A percentile compares a stretch with the other conserved stretches of the same genome.
Evolutionary conservation across 495 filamentous ascomycete species (phyloP).

Genomic region (Aspergillus sparsus): DNA sequence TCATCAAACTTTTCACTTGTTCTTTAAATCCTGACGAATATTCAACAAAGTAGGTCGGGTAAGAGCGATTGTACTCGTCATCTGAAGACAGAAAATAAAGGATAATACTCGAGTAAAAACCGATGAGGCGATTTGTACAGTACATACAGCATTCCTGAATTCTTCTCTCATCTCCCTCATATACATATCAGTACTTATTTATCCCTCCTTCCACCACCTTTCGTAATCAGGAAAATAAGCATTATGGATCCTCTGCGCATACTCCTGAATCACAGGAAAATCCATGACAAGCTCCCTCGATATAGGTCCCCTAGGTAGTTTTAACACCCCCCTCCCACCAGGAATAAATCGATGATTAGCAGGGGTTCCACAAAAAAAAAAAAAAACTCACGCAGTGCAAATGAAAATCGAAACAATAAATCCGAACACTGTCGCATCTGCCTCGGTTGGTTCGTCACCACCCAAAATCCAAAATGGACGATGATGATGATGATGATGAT

Average conservation of each 20-base stretch:
- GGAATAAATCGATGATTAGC: slow-evolving; percentile 1
- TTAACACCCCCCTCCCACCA: background rate
- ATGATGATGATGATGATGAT: slow-evolving; percentile 1
- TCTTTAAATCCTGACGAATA: too few species aligned
- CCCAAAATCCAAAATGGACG: slow-evolving; percentile 60
- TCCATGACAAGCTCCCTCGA: slow-evolving; percentile 42
- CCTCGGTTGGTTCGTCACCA: slow-evolving; percentile 55
- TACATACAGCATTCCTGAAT: too few species aligned
- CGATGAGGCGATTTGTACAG: too few species aligned
- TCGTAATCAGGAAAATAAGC: slow-evolving; percentile 61
- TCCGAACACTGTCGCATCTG: slow-evolving; percentile 57
- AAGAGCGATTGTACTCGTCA: too few species aligned
- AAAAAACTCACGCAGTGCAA: slow-evolving; percentile 53
- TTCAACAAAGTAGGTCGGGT: too few species aligned
- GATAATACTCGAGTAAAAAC: too few species aligned
- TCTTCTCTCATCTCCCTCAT: background rate
- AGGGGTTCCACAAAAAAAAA: background rate
- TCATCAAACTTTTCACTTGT: too few species aligned
- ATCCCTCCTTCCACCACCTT: slow-evolving; percentile 23
- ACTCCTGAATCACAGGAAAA: slow-evolving; percentile 55
- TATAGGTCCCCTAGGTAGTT: slow-evolving; percentile 45
- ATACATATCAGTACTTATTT: too few species aligned
- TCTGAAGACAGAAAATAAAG: too few species aligned
- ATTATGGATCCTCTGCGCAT: slow-evolving; percentile 58
- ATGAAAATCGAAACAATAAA: slow-evolving; percentile 54